Conservation (phyloP, 2,329 filamentous ascomycete genomes). For the Cryoendolithus antarcticus region DNA sequence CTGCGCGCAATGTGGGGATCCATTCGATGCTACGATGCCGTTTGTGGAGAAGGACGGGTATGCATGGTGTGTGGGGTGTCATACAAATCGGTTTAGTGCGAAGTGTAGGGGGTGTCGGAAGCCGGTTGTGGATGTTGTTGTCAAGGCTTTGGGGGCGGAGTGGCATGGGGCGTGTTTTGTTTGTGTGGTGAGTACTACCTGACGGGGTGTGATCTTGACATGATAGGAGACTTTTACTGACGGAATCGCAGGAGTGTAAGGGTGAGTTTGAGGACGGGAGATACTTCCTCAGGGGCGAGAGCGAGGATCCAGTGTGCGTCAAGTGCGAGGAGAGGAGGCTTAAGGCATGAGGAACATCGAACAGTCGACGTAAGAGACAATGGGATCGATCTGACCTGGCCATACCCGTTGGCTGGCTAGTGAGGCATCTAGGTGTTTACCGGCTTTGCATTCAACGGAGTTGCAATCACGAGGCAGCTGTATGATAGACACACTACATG, state of each 20-base stretch:
- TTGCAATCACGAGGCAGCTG: too few species aligned
- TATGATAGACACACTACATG: too few species aligned
- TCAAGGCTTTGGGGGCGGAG: slow-evolving; percentile 77
- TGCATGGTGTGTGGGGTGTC: slow-evolving; percentile 89
- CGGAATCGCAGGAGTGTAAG: slow-evolving; percentile 41
- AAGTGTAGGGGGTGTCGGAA: slow-evolving; percentile 78
- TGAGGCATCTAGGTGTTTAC: too few species aligned
- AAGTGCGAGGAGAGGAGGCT: slow-evolving; percentile 49
- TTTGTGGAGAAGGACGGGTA: slow-evolving; percentile 98
- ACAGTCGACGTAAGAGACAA: too few species aligned
- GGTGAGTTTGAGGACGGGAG: slow-evolving; percentile 49
- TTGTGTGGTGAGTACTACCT: slow-evolving; percentile 43
- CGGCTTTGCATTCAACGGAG: too few species aligned
- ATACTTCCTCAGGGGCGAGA: slow-evolving; percentile 49
- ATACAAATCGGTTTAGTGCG: slow-evolving; percentile 79
- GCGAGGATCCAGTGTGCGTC: slow-evolving; percentile 49
- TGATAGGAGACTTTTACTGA: slow-evolving; percentile 7
- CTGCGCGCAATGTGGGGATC: slow-evolving; percentile 93
- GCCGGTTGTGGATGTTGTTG: slow-evolving; percentile 79
- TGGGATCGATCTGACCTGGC: too few species aligned
- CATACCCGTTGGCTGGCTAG: too few species aligned
- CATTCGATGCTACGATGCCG: slow-evolving; percentile 51
- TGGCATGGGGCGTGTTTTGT: slow-evolving; percentile 92
- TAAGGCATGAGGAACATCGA: slow-evolving; percentile 36
- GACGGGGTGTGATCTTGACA: neutral